These are phyloP conservation scores for Calophaca sinica DNA, from an alignment of 306 rosid genomes.

Conservation along the genomic window DNA sequence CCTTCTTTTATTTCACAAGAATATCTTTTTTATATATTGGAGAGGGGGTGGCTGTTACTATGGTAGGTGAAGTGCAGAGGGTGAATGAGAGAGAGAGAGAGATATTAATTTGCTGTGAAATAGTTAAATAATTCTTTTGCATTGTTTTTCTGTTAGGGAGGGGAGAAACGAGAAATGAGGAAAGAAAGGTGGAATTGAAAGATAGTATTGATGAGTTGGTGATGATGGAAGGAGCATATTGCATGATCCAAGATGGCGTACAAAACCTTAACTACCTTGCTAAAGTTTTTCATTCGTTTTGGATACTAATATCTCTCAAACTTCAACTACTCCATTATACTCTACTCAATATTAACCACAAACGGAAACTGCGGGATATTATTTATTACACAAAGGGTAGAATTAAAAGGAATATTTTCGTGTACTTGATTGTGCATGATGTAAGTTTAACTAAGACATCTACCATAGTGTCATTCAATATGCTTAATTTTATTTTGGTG, in stretches of 20 bases:
- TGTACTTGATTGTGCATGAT: too few relatives aligned
- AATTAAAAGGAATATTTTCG: too few relatives aligned
- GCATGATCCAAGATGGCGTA: slow-evolving; percentile 84
- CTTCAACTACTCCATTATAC: slow-evolving; percentile 66
- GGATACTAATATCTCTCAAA: slow-evolving; percentile 54
- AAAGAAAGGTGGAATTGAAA: slow-evolving; percentile 42
- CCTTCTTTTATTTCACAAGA: slow-evolving; percentile 23
- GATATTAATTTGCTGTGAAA: not conserved
- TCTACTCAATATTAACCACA: slow-evolving; percentile 28
- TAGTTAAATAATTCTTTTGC: slow-evolving; percentile 43
- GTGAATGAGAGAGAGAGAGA: slow-evolving; percentile 65
- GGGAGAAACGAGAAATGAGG: slow-evolving; percentile 52
- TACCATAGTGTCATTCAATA: too few relatives aligned
- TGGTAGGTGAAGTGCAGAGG: slow-evolving; percentile 87
- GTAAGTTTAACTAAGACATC: too few relatives aligned
- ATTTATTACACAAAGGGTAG: too few relatives aligned
- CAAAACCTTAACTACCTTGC: slow-evolving; percentile 71
- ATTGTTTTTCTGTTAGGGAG: slow-evolving; percentile 41
- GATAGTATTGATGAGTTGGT: slow-evolving; percentile 58
- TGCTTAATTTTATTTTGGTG: too few relatives aligned
- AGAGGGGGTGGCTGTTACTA: slow-evolving; percentile 55
- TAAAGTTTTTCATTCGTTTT: slow-evolving; percentile 60
- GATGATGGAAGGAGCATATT: slow-evolving; percentile 76
- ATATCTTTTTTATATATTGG: slow-evolving; percentile 30
- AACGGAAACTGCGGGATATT: slow-evolving; percentile 33